Conservation (phyloP, 805 yeast genomes). For the Candida corydali region DNA sequence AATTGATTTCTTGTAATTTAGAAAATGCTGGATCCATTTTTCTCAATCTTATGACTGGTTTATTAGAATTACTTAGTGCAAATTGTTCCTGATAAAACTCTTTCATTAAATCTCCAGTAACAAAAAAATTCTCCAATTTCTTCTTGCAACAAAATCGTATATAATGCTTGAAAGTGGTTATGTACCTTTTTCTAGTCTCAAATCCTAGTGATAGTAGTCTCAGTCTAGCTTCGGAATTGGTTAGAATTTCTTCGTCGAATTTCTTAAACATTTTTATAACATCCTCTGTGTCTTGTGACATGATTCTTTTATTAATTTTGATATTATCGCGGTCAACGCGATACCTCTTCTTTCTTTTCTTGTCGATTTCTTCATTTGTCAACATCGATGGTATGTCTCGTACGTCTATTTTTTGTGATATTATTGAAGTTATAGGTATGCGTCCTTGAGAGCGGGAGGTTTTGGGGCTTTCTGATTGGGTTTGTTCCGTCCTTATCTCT, state of each 20-base stretch:
- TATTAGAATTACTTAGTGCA: conserved; percentile 9
- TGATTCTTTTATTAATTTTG: conserved; percentile 12
- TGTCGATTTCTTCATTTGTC: neutral
- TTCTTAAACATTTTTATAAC: conserved; percentile 14
- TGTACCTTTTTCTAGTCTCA: conserved; percentile 15
- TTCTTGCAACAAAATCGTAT: conserved; percentile 13
- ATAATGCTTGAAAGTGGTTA: conserved; percentile 14
- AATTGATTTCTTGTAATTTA: conserved; percentile 14
- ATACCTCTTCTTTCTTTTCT: conserved; percentile 8
- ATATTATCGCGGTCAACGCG: conserved; percentile 13
- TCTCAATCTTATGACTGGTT: conserved; percentile 13
- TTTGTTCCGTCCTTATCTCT: neutral
- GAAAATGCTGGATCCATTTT: conserved; percentile 15
- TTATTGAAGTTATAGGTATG: conserved; percentile 11
- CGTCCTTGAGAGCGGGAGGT: neutral
- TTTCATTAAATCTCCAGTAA: conserved; percentile 13
- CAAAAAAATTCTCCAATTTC: conserved; percentile 11
- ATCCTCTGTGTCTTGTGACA: conserved; percentile 14
- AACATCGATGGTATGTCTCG: conserved; percentile 6
- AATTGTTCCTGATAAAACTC: conserved; percentile 15
- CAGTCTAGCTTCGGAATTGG: conserved; percentile 12
- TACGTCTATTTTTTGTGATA: conserved; percentile 13
- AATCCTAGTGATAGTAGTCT: conserved; percentile 12
- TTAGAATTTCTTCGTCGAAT: conserved; percentile 13
- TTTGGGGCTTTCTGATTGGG: neutral